Conservation (phyloP, 1,284 basidiomycete genomes). For the Schizophyllum amplum region DNA sequence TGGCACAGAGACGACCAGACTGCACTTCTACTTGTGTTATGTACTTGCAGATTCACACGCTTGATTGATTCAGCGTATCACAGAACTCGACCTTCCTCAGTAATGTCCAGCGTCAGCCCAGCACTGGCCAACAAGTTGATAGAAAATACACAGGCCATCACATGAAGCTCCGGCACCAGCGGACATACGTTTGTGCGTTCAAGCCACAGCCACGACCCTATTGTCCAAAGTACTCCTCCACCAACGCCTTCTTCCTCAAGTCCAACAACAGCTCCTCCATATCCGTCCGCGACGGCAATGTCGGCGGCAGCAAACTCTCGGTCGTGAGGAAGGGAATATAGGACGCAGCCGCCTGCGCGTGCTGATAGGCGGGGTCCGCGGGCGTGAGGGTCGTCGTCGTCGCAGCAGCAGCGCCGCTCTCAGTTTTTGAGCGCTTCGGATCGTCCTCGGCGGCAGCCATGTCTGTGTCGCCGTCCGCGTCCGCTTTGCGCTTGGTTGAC, state of each 20-base stretch:
- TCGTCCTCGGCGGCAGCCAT: slow-evolving; percentile 29
- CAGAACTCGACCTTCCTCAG: too few relatives aligned
- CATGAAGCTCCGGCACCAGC: too few relatives aligned
- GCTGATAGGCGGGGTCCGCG: slow-evolving; percentile 29
- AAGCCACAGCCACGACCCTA: neutral
- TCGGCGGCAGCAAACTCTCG: slow-evolving; percentile 68
- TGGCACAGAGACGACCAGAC: too few relatives aligned
- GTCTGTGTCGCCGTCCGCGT: slow-evolving; percentile 34
- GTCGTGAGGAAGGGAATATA: slow-evolving; percentile 72
- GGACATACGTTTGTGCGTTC: too few relatives aligned
- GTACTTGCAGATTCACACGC: too few relatives aligned
- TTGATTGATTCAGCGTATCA: too few relatives aligned
- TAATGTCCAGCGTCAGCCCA: too few relatives aligned
- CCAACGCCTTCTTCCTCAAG: slow-evolving; percentile 74
- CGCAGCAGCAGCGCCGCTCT: slow-evolving; percentile 8
- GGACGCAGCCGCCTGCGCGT: slow-evolving; percentile 54
- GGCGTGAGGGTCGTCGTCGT: slow-evolving; percentile 9
- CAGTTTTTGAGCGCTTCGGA: slow-evolving; percentile 34
- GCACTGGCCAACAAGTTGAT: too few relatives aligned
- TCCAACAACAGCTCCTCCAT: slow-evolving; percentile 75
- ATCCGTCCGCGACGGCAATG: slow-evolving; percentile 67
- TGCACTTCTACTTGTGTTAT: too few relatives aligned
- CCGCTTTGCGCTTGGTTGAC: slow-evolving; percentile 44
- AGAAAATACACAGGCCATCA: too few relatives aligned
- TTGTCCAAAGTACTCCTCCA: slow-evolving; percentile 62